phyloP scores from a whole-genome alignment of 257 asterid species.

The Asclepias syriaca region DNA sequence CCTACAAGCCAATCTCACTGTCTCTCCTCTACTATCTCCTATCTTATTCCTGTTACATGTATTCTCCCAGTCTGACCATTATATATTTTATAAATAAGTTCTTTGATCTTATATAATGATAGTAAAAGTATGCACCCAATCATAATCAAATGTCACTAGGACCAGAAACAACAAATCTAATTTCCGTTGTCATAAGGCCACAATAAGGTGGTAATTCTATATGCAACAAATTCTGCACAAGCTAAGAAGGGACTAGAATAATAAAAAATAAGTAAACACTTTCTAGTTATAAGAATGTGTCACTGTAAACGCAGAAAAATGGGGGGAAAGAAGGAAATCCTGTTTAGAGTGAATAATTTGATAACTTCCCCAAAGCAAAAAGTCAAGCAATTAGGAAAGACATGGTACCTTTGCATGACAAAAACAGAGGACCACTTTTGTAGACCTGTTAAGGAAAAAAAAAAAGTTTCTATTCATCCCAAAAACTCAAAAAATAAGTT shows the following conservation, averaged over 20 bases:
- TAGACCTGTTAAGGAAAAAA: conserved; percentile 60
- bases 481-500: neutral
- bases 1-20: neutral
- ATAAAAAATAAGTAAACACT: neutral
- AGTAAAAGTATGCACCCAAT: neutral
- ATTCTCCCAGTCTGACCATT: neutral
- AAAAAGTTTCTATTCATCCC: conserved; percentile 1
- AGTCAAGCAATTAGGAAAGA: conserved; percentile 17
- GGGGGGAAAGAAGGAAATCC: neutral
- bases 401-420: conserved; percentile 85
- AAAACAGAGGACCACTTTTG: conserved; percentile 85
- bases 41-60: neutral
- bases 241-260: neutral
- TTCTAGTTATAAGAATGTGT: neutral
- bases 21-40: neutral
- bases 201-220: neutral
- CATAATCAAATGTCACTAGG: neutral
- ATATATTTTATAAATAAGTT: neutral
- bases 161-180: neutral
- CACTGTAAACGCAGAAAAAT: neutral
- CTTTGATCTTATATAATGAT: neutral
- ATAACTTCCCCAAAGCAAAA: conserved; percentile 1
- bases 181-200: neutral
- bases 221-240: neutral
- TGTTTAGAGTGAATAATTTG: neutral